Conservation (phyloP, 225 moss, liverwort and hornwort genomes). For the Anthoceros angustus region DNA sequence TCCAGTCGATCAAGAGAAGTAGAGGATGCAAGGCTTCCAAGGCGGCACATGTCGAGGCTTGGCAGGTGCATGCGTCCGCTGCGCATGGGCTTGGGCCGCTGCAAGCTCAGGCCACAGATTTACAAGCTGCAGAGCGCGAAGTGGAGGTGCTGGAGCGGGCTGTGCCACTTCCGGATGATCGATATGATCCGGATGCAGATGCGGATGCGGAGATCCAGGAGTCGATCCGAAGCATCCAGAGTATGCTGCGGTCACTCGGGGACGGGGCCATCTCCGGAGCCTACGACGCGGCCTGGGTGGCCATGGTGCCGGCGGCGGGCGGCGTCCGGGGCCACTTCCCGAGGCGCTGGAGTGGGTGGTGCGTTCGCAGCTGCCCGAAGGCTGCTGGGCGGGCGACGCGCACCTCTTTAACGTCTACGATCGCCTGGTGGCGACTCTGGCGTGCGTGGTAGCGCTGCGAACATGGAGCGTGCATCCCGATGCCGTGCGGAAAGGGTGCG, state of each 20-base stretch:
- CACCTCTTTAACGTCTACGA: slow-evolving; percentile 21
- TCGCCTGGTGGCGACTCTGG: slow-evolving; percentile 19
- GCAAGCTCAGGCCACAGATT: too few species aligned
- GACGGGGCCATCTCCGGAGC: not conserved
- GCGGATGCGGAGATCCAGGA: not conserved
- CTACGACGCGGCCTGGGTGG: not conserved
- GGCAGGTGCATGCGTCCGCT: too few species aligned
- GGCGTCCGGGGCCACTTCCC: not conserved
- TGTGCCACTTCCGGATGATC: too few species aligned
- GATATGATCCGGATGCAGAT: too few species aligned
- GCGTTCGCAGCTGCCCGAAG: not conserved
- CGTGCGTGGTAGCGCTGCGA: slow-evolving; percentile 22
- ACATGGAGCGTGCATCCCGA: slow-evolving; percentile 16
- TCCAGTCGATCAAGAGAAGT: too few species aligned
- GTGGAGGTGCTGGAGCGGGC: too few species aligned
- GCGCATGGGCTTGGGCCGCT: too few species aligned
- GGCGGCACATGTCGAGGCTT: too few species aligned
- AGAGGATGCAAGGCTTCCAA: too few species aligned
- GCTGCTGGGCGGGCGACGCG: slow-evolving; percentile 9
- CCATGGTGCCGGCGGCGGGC: not conserved
- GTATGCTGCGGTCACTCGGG: not conserved
- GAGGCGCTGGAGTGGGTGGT: not conserved
- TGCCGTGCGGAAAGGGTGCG: slow-evolving; percentile 14
- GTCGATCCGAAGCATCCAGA: not conserved
- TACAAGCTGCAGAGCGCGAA: too few species aligned